Evolutionary conservation across 495 filamentous ascomycete genomes (phyloP), one percentile per base, ranked within the genome.

Genomic region (Penicillium tannophilum): DNA sequence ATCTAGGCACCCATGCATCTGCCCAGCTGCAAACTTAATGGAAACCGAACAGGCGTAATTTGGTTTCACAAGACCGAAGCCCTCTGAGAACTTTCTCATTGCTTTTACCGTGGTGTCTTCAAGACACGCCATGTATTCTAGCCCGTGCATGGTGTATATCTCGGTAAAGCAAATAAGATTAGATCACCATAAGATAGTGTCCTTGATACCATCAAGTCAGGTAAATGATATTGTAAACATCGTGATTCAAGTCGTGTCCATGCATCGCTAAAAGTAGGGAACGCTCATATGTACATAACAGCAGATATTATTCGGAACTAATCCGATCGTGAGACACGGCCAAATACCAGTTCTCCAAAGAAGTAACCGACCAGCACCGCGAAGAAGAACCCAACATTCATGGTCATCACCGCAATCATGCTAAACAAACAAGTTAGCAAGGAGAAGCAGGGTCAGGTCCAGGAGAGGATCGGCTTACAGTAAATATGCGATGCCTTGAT

Each of bases 351-450:
- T 72, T 93, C 93, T 14, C 93, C 93, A 6, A 94, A 64, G 67
- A 97, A 97, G 2, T 85, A 82, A 7, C 93, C 93, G 7, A 76
- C 89, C 20, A 98, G 83, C 1, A 96, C 83, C 1, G 93, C 91
- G 33, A 93, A 75, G 76, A 97, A 97, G 66, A 96, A 98, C 11
- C 93, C 93, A 45, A 97, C 83, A 66, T 98, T 98, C 84, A 93
- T 84, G 4, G 92, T 94, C 93, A 98, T 98, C 64, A 96, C 91
- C 17, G 90, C 92, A 75, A 98, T 78, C 93, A 98, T 98, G 50
- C 93, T 98, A 66, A 8, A 54, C 10, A 6, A 26, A 11, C 14
- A 6, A 23, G 7, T 26, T 42, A 55, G 44, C 39, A 6, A 35
- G 20, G 26, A 9, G 10, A 26, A 30, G 23, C 14, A 20, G 14